Conservation (phyloP, 805 yeast genomes). For the Candida schatavii region DNA sequence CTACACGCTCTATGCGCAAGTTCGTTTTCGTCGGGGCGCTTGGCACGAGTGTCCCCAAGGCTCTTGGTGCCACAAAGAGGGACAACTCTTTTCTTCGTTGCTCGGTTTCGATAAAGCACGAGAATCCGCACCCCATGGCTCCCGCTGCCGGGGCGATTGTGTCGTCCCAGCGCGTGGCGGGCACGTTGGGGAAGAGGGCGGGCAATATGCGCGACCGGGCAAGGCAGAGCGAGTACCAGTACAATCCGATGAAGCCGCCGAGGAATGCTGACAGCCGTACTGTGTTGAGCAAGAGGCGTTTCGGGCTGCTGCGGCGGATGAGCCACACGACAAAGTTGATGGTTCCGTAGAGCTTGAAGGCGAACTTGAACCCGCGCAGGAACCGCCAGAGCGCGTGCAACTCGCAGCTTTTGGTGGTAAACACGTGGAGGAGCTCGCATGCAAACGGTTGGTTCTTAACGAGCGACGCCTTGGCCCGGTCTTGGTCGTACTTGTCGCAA, state of each 20-base stretch:
- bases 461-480: constrained; percentile 20
- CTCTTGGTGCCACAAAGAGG: constrained; percentile 43
- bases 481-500: constrained; percentile 32
- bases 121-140: constrained; percentile 31
- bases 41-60: constrained; percentile 32
- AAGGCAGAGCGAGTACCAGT: constrained; percentile 42
- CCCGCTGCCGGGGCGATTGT: constrained; percentile 34
- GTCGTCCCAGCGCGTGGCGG: constrained; percentile 29
- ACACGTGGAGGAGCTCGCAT: constrained; percentile 36
- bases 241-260: constrained; percentile 31
- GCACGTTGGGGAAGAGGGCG: constrained; percentile 25
- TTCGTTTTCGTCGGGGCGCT: constrained; percentile 21
- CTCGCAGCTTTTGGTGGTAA: constrained; percentile 31
- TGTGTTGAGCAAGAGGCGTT: constrained; percentile 13
- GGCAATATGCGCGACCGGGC: constrained; percentile 32
- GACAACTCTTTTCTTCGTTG: constrained; percentile 47
- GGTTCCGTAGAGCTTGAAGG: constrained; percentile 34
- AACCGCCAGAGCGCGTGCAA: constrained; percentile 37
- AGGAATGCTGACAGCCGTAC: constrained; percentile 36
- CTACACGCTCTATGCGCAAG: constrained; percentile 26
- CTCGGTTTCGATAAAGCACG: constrained; percentile 31
- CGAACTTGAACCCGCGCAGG: constrained; percentile 30
- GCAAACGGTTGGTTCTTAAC: constrained; percentile 24
- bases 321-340: constrained; percentile 26
- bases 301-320: constrained; percentile 4